Evolutionary conservation across 2,329 filamentous ascomycete genomes (phyloP), one percentile per base, ranked within the genome.

Genomic region (Apiospora saccharicola): DNA sequence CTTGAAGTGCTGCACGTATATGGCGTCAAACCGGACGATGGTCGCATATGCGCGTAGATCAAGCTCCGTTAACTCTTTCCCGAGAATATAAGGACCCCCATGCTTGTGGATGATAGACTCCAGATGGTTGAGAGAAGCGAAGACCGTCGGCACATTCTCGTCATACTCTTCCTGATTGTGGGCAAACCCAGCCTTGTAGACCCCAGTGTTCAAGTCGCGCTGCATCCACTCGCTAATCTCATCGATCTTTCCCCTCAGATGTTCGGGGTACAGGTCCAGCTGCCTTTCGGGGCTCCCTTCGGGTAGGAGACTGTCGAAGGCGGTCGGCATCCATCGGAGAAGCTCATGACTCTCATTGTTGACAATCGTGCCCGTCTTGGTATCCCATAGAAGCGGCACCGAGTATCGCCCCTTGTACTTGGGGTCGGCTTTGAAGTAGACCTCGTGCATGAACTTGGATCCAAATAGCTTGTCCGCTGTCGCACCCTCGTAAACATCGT

Each of bases 1-100:
- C 81, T 91, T 92, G 83, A 92, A 92, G 79, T 91, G 90, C 82
- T 91, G 89, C 16, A 90, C 88, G 77, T 92, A 92, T 4, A 90
- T 86, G 3, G 85, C 81, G 74, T 92, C 90, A 76, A 92, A 88
- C 3, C 90, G 83, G n/a, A 91, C 83, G 19, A 90, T 75, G 0
- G 89, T 91, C 3, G 86, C 84, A 75, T 89, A 92, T 0, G 87
- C 83, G 14, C 88, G 81, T 26, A 92, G 76, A 76, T 92, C 90
- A 14, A 91, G 80, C 78, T 92, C 90, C 0, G 90, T 91, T 73
- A 92, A 76, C 19, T 83, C 76, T 0, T 79, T 76, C 1, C 90
- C 90, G 0, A 92, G 82, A 3, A 91, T 80, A 74, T 86, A 91
- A 0, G 90, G 89, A 0, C 89, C 81, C 8, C 77, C 76, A 71